Conservation (phyloP, 345 rosid species). For the Eucalyptus erythrocorys region DNA sequence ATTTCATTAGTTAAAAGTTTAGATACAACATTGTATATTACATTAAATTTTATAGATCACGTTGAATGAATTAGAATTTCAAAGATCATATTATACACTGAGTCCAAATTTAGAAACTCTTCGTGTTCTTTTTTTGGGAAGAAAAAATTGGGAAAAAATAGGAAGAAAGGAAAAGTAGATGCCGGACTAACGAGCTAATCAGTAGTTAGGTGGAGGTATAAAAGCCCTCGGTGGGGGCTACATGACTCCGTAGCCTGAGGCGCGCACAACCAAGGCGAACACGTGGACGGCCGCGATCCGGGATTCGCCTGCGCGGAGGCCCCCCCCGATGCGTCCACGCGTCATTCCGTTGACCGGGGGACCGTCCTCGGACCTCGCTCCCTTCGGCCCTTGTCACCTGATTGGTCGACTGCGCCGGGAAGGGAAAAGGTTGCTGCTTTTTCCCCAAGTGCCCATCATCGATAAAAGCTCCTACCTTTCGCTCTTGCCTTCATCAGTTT, state of each 20-base stretch:
- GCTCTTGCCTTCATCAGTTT: background rate
- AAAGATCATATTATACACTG: accelerated
- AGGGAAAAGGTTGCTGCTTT: background rate
- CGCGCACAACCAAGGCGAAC: background rate
- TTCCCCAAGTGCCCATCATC: background rate
- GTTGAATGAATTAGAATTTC: background rate
- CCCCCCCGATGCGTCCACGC: background rate
- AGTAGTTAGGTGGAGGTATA: background rate
- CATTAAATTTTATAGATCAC: accelerated
- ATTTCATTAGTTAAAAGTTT: too few species aligned
- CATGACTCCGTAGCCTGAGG: background rate
- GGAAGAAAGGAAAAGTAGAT: background rate
- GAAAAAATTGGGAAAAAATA: too few species aligned
- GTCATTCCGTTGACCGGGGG: background rate
- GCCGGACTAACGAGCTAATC: background rate
- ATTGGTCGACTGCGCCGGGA: background rate
- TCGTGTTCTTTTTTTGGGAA: background rate
- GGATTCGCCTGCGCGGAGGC: background rate
- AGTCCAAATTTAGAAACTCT: too few species aligned
- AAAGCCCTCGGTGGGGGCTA: background rate
- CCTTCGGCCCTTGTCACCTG: background rate
- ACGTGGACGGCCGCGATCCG: background rate
- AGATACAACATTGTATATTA: accelerated
- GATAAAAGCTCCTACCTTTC: background rate
- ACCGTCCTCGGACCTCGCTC: background rate